Evolutionary conservation across 2,329 filamentous ascomycete species (phyloP).

Genomic region (Exophiala viscosa): DNA sequence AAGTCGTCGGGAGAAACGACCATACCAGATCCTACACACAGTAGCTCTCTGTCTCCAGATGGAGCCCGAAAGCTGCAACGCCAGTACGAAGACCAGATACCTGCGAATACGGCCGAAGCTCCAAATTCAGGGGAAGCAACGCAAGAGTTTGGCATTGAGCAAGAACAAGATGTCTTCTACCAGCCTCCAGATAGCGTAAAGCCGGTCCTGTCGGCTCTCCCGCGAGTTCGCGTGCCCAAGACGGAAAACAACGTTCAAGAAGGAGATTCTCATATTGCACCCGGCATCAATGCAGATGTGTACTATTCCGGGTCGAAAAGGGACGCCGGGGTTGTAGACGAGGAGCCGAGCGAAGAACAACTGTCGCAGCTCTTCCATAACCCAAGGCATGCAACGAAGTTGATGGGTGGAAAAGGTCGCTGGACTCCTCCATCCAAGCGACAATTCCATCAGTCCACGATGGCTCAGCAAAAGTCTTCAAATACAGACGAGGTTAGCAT

Average conservation of each 20-base stretch:
- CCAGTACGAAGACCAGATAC: constrained; percentile 52
- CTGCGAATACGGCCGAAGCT: constrained; percentile 47
- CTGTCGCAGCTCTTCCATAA: constrained; percentile 62
- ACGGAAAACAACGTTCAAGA: constrained; percentile 46
- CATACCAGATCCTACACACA: constrained; percentile 37
- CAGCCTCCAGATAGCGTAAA: constrained; percentile 46
- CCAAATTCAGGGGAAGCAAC: constrained; percentile 31
- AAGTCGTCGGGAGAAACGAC: constrained; percentile 40
- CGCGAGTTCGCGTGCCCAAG: constrained; percentile 55
- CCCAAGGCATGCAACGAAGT: constrained; percentile 47
- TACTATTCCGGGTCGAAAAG: constrained; percentile 42
- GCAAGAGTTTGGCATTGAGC: constrained; percentile 41
- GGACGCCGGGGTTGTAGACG: constrained; percentile 25
- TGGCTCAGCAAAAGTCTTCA: constrained; percentile 17
- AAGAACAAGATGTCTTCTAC: constrained; percentile 59
- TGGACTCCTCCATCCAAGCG: constrained; percentile 21
- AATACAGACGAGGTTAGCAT: constrained; percentile 38
- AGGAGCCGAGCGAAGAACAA: constrained; percentile 54
- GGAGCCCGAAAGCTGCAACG: constrained; percentile 46
- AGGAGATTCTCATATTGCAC: constrained; percentile 38
- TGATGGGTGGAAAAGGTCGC: constrained; percentile 49
- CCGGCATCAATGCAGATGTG: constrained; percentile 54
- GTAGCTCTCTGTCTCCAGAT: constrained; percentile 37
- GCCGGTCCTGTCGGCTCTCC: constrained; percentile 50
- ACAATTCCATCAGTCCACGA: constrained; percentile 20